Conservation (phyloP, 768 basidiomycete species). For the Floccularia luteovirens region DNA sequence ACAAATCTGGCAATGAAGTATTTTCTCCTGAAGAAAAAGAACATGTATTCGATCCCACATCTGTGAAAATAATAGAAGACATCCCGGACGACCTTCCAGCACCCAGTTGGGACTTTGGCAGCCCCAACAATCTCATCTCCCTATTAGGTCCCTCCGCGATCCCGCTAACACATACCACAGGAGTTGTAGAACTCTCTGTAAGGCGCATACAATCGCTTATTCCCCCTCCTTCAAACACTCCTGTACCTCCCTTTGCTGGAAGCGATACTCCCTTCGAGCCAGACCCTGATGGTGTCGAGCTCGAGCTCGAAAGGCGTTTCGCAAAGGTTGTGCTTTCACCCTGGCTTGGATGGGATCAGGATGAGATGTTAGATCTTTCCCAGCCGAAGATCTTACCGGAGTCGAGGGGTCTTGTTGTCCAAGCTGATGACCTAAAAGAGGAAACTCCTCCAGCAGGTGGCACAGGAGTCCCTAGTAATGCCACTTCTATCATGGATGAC, state of each 20-base stretch:
- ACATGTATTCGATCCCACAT: too few species aligned
- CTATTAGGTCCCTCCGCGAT: constrained; percentile 50
- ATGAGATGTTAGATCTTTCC: constrained; percentile 24
- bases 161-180: constrained; percentile 55
- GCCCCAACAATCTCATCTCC: constrained; percentile 6
- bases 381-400: constrained; percentile 27
- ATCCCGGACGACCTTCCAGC: background rate
- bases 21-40: background rate
- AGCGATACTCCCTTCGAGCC: constrained; percentile 14
- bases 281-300: constrained; percentile 24
- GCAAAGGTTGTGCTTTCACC: constrained; percentile 30
- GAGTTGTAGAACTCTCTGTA: constrained; percentile 59
- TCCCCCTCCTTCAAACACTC: constrained; percentile 15
- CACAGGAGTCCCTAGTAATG: constrained; percentile 18
- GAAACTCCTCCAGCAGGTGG: constrained; percentile 12
- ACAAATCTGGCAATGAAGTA: background rate
- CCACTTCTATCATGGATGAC: constrained; percentile 47
- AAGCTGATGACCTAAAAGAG: constrained; percentile 22
- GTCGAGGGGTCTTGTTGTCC: constrained; percentile 23
- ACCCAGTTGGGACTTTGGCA: constrained; percentile 4
- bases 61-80: background rate
- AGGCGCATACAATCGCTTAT: constrained; percentile 44
- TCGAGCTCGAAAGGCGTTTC: constrained; percentile 25
- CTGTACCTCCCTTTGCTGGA: constrained; percentile 15
- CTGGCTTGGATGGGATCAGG: constrained; percentile 34